Base-by-base conservation (phyloP, 2,329 filamentous ascomycete genomes). In the Dryadomyces quercus-mongolicae region DNA sequence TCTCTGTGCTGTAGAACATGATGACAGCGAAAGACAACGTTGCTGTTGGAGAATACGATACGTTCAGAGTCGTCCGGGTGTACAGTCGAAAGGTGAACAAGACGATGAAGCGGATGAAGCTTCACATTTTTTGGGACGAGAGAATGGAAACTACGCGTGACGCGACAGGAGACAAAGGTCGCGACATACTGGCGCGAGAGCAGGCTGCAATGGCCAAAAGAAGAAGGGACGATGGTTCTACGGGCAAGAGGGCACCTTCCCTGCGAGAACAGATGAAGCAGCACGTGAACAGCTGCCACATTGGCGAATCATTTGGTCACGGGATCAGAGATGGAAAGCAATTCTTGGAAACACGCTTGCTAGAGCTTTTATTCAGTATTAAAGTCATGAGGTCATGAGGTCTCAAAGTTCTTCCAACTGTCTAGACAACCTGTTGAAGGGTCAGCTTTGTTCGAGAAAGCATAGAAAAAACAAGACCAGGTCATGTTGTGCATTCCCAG, bases 1-100 rank as follows among this genome's bases (percentile, higher is more conserved):
- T 88, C 70, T 96, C 91, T 71, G 95, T 88, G 63, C 88, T 94
- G 72, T 95, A 97, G 36, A 61, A 61, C 58, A 61, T 61, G 46
- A 3, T 54, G 46, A 18, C 18, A 36, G 3, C 21, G 34, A 43
- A 20, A 44, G 5, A n/a, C 12, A n/a, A 44, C 5, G 16, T 18
- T 16, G 15, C n/a, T 8, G 42, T 16, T 9, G 42, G 16, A 44
- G 16, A 20, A n/a, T 12, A 40, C 10, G 15, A 9, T 13, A 40
- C 4, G 36, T 40, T 31, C 25, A 31, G 25, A 31, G 25, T 8
- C 25, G 25, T 8, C 4, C 4, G 25, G 25, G 25, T 31, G 25
- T 31, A 31, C 8, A 31, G 25, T 31, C 25, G 25, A 31, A 31
- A 40, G 36, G 36, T 4, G 10, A 16, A 16, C 36, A 40, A 16